A percentile compares a stretch with the other conserved stretches of the same genome.
Conservation (phyloP, 306 rosid genomes). For the Glycine tomentella region DNA sequence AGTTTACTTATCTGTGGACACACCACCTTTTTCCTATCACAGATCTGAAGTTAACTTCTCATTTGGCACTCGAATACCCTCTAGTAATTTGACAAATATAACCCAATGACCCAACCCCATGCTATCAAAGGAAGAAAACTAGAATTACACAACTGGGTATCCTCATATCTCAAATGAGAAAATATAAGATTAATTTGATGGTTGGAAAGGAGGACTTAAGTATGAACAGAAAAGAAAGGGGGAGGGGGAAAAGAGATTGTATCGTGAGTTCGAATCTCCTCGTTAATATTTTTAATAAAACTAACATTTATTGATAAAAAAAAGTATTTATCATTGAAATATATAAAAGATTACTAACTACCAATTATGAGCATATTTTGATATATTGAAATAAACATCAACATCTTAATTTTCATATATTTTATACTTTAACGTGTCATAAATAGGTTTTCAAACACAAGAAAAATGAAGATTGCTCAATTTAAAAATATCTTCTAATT, state of each 20-base stretch:
- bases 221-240: no score
- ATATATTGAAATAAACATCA: conserved; percentile 3
- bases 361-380: background rate
- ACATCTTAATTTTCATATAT: background rate
- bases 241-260: no score
- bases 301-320: no score
- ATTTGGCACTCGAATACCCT: background rate
- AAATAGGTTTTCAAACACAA: background rate
- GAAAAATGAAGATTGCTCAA: background rate
- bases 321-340: background rate
- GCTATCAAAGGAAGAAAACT: background rate
- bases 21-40: background rate
- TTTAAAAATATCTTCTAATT: background rate
- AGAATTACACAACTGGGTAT: background rate
- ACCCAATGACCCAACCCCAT: background rate
- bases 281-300: no score
- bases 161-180: background rate
- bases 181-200: no score
- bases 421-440: background rate
- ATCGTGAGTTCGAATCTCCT: no score
- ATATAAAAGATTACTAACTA: background rate
- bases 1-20: background rate
- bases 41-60: conserved; percentile 14
- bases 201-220: no score
- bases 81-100: conserved; percentile 2